A percentile compares a stretch with the other conserved stretches of the same genome.
Conservation (phyloP, 192 early-diverging fungal genomes). For the Backusella westeae region DNA sequence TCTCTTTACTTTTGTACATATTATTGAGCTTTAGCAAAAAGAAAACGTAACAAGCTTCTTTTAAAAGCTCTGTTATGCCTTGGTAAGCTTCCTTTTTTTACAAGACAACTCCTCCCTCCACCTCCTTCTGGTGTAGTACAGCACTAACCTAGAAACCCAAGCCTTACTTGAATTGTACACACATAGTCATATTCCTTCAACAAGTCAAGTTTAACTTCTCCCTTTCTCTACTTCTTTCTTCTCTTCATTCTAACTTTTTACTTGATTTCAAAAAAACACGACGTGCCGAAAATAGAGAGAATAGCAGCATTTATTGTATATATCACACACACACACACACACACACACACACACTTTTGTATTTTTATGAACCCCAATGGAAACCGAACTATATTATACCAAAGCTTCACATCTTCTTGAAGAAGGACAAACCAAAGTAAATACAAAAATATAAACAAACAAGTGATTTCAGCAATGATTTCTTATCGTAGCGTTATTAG, state of each 20-base stretch:
- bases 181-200: not conserved
- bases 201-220: conserved; percentile 1
- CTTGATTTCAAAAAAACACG: not conserved
- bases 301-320: conserved; percentile 1
- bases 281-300: not conserved
- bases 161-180: not conserved
- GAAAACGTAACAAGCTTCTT: not conserved
- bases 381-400: conserved; percentile 9
- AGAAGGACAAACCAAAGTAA: conserved; percentile 46
- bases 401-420: conserved; percentile 39
- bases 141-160: not conserved
- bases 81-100: not conserved
- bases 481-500: conserved; percentile 16
- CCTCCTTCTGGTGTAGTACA: not conserved
- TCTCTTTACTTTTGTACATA: not conserved
- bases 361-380: conserved; percentile 6
- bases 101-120: not conserved
- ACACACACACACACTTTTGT: not conserved
- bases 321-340: not conserved
- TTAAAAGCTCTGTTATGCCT: not conserved
- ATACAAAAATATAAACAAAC: not conserved
- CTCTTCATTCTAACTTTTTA: conserved; percentile 17
- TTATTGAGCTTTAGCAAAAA: not conserved
- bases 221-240: conserved; percentile 8
- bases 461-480: not conserved